Evolutionary conservation across 2,329 filamentous ascomycete species (phyloP).

Genomic region (Diplocarpon mali): DNA sequence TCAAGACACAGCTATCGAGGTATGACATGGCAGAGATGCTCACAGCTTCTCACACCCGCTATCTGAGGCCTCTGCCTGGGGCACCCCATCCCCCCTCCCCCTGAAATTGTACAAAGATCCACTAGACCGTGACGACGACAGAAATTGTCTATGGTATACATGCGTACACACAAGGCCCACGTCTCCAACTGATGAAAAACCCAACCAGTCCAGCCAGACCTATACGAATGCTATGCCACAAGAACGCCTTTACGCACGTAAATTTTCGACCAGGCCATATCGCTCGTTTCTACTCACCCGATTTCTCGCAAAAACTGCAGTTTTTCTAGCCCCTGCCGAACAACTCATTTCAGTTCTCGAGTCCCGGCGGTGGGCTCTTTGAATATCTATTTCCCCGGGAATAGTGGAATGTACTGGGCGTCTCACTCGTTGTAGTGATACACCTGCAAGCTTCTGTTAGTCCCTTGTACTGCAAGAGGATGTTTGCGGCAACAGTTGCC

Average conservation of each 20-base stretch:
- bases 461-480: not conserved
- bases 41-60: too few relatives aligned
- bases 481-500: slow-evolving; percentile 21
- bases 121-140: too few relatives aligned
- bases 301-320: not conserved
- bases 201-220: not conserved
- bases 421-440: slow-evolving; percentile 25
- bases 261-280: too few relatives aligned
- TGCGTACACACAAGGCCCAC: slow-evolving; percentile 5
- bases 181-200: not conserved
- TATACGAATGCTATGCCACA: slow-evolving; percentile 15
- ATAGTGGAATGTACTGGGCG: slow-evolving; percentile 19
- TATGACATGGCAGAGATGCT: too few relatives aligned
- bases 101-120: not conserved
- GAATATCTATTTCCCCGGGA: slow-evolving; percentile 14
- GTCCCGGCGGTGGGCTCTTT: not conserved
- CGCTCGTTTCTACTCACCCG: not conserved
- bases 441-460: slow-evolving; percentile 14
- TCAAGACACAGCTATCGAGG: too few relatives aligned
- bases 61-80: not conserved
- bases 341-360: not conserved
- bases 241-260: slow-evolving; percentile 10
- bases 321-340: not conserved
- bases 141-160: slow-evolving; percentile 15
- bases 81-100: too few relatives aligned